Evolutionary conservation across 1,284 basidiomycete species (phyloP), one percentile per base, ranked within the genome.

Genomic region (Thelephora terrestris): DNA sequence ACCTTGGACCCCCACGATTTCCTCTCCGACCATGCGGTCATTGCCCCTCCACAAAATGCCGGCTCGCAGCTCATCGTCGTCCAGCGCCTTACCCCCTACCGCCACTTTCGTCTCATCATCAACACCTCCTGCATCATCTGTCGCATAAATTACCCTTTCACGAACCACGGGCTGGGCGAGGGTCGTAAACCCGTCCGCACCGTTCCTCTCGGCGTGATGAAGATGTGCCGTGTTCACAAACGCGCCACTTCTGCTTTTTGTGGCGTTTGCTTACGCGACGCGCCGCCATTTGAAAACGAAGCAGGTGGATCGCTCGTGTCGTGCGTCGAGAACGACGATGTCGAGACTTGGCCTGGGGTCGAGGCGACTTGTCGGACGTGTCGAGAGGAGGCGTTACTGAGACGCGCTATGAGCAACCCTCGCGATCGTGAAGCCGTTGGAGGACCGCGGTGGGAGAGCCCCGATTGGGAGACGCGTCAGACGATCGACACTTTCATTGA

Each of bases 311-410:
- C 62, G 49, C 48, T 62, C 47, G 70, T 79, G 5, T 73, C 69
- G 34, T 75, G 78, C 51, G 64, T 75, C 3, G 80, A 82, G 58
- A 86, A 85, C 55, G 82, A 85, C 53, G 83, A 86, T 58, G 71
- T 76, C 16, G 77, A 81, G 12, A 73, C 74, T 0, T 85, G 79
- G 75, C 78, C 79, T 0, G 68, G 69, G 5, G 70, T 82, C 4
- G 75, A 81, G 24, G 69, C 79, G 2, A 86, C 83, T 4, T 86
- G 83, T 59, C 71, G 77, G 25, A 63, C 61, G 34, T 86, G 84
- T 59, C 71, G 83, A 20, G 57, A 58, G 3, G 81, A 85, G 58
- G 73, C 71, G 64, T 65, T 86, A 7, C 80, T 76, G 77, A 66
- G 67, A n/a, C 68, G 72, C 14, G 76, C 74, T n/a, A 59, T 59